Conservation (phyloP, 2,329 filamentous ascomycete genomes). For the Raffaelea arxii region DNA sequence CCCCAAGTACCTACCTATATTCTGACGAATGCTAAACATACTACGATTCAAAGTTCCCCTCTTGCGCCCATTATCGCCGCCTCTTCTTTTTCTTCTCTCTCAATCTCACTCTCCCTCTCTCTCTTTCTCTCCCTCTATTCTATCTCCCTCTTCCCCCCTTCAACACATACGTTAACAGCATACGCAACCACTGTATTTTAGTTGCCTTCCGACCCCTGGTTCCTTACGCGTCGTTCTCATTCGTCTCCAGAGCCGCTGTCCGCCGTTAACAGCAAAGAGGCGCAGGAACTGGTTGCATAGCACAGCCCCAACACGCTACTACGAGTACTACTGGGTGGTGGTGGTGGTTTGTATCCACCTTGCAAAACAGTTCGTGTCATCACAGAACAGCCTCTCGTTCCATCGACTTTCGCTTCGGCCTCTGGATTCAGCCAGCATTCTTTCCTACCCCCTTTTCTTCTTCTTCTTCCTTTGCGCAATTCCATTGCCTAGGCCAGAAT, state of each 20-base stretch:
- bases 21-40: background rate
- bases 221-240: no score
- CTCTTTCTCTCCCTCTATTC: background rate
- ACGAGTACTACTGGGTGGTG: no score
- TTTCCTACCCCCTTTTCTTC: background rate
- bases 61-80: no score
- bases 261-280: slow-evolving; percentile 1
- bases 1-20: no score
- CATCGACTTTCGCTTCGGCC: slow-evolving; percentile 4
- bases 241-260: background rate
- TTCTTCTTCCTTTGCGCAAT: no score
- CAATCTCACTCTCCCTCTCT: background rate
- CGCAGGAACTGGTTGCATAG: slow-evolving; percentile 6
- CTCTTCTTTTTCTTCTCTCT: background rate
- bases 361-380: background rate
- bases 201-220: background rate
- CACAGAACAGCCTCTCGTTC: background rate
- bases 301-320: slow-evolving; percentile 15
- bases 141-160: background rate
- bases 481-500: background rate
- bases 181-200: background rate
- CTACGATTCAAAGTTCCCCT: background rate
- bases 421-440: no score
- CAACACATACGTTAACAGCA: background rate
- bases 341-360: background rate